Conservation (phyloP, 225 moss, liverwort and hornwort species). For the Rhytidiadelphus loreus region DNA sequence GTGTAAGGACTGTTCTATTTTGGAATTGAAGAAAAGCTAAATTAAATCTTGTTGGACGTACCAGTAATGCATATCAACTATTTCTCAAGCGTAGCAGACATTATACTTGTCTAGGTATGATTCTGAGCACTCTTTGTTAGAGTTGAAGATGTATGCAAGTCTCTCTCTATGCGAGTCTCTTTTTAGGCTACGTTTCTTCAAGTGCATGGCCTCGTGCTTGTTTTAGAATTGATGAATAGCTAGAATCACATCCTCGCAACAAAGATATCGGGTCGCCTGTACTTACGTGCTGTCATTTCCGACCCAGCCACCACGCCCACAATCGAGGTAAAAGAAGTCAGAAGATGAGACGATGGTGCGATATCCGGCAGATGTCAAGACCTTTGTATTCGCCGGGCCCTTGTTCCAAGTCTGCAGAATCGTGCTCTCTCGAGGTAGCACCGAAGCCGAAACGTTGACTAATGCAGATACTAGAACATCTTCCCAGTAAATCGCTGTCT, state of each 20-base stretch:
- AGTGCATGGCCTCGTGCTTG: background rate
- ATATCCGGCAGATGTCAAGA: slow-evolving; percentile 56
- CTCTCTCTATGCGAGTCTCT: background rate
- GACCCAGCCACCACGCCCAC: slow-evolving; percentile 67
- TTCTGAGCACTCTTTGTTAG: background rate
- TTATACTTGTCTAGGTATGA: background rate
- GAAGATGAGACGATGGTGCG: slow-evolving; percentile 64
- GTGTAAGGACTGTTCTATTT: background rate
- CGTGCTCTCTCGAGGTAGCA: slow-evolving; percentile 30
- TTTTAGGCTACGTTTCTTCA: background rate
- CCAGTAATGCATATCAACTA: background rate
- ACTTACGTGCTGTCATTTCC: slow-evolving; percentile 68
- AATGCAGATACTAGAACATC: slow-evolving; percentile 39
- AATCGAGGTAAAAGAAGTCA: slow-evolving; percentile 75
- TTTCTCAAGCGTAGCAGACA: background rate
- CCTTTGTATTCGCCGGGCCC: slow-evolving; percentile 54
- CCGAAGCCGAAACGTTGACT: slow-evolving; percentile 40
- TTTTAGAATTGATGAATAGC: background rate
- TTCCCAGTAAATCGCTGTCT: slow-evolving; percentile 65
- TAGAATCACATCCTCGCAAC: background rate
- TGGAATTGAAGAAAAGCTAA: background rate
- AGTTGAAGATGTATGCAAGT: background rate
- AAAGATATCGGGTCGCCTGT: background rate
- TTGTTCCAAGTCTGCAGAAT: slow-evolving; percentile 80
- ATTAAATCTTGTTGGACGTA: slow-evolving; percentile 26